Base-by-base conservation (phyloP, 176 grass and related monocot species). In the Metroxylon sagu region DNA sequence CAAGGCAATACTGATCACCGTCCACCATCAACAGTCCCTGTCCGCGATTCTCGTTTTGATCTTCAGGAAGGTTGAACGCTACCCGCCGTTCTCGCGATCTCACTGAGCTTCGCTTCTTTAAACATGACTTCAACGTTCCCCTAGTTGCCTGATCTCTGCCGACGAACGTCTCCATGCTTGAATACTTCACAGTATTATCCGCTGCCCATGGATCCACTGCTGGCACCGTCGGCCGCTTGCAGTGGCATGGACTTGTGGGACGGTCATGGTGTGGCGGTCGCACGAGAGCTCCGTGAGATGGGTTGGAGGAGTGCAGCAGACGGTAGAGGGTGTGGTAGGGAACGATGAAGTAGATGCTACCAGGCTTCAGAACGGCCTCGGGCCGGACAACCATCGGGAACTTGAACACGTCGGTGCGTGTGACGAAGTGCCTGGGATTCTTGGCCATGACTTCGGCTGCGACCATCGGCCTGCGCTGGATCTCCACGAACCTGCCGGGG, bases 361-460 rank as follows among this genome's bases (percentile, higher is more conserved):
- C 64, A 14, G 64, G 64, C 50, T 3, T 29, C 16, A 67, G 64
- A 16, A 67, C 14, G 25, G 64, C 54, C 16, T 67, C 64, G 3
- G 64, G 64, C 3, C 50, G 64, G 17, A 54, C 26, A 2, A 67
- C 64, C 26, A 67, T 8, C 50, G 64, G 64, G 64, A 54, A 67
- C 26, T 28, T 16, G 50, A 67, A 67, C 16, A 54, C 64, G 50
- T 67, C 50, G 16, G 50, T 50, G 26, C 50, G 50, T 16, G 64
- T 54, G 5, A 67, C 64, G 16, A 54, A 67, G 64, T 67, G 64
- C 6, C 64, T 49, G 3, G 64, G 64, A 25, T 67, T 67, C 64
- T 30, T 52, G 1, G 49, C 64, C 64, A 67, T 67, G 4, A 67
- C 50, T 25, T 67, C 16, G 4, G 21, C 28, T 12, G 50, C 50